Percentiles rank a stretch among this genome's conserved stretches.
Conservation (phyloP, 108 stramenopile species). For the Cyclotella baltica region DNA sequence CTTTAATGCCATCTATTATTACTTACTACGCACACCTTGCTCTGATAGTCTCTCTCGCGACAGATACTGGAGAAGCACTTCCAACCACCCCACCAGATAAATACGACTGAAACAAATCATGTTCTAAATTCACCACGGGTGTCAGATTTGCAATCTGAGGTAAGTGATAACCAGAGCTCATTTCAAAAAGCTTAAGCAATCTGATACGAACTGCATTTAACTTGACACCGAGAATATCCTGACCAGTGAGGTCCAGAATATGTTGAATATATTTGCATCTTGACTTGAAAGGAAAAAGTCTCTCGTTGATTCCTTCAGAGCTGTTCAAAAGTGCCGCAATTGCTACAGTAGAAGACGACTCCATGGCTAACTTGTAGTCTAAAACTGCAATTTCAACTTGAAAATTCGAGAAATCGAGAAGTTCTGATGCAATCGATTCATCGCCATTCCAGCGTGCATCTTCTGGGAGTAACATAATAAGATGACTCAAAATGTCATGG, state of each 20-base stretch:
- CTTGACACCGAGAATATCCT: slow-evolving; percentile 13
- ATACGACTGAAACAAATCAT: not conserved
- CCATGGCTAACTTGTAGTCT: slow-evolving; percentile 24
- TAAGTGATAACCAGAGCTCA: slow-evolving; percentile 20
- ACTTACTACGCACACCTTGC: no score
- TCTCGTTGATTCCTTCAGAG: slow-evolving; percentile 33
- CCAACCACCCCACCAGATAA: not conserved
- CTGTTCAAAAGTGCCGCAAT: slow-evolving; percentile 52
- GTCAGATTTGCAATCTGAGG: slow-evolving; percentile 32
- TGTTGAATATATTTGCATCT: slow-evolving; percentile 16
- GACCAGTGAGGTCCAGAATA: slow-evolving; percentile 9
- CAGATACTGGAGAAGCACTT: slow-evolving; percentile 1
- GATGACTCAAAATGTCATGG: slow-evolving; percentile 38
- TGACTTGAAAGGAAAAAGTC: slow-evolving; percentile 1
- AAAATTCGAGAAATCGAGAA: slow-evolving; percentile 44
- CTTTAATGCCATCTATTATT: no score
- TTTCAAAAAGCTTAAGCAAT: slow-evolving; percentile 16
- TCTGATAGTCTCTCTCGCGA: no score
- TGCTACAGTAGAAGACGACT: slow-evolving; percentile 38
- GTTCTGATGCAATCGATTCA: not conserved
- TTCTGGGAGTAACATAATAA: slow-evolving; percentile 31
- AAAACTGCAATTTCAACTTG: slow-evolving; percentile 47
- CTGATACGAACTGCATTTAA: slow-evolving; percentile 23
- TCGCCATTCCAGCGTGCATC: slow-evolving; percentile 9
- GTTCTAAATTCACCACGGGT: slow-evolving; percentile 4